These are phyloP conservation scores for Erodium texanum DNA, from an alignment of 441 rosid genomes.

Conservation along the genomic window DNA sequence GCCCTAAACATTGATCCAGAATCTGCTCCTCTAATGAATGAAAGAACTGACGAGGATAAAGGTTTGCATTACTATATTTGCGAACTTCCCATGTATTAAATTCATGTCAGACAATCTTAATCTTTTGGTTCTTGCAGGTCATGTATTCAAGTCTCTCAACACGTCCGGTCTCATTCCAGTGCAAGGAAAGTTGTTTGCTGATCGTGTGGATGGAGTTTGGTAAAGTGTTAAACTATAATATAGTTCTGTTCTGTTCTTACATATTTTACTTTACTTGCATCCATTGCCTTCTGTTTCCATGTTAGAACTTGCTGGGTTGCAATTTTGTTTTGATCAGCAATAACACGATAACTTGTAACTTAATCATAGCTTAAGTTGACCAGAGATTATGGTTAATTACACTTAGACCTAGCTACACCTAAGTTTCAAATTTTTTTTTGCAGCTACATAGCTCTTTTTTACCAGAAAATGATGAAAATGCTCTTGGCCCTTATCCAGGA, in stretches of 20 bases:
- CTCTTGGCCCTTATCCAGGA: too few relatives aligned
- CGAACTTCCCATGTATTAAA: neutral
- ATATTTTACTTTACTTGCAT: neutral
- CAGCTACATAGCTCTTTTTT: too few relatives aligned
- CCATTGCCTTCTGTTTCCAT: neutral
- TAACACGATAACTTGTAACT: too few relatives aligned
- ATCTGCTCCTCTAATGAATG: conserved; percentile 46
- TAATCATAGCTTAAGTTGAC: too few relatives aligned
- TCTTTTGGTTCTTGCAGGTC: conserved; percentile 41
- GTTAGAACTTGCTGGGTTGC: neutral
- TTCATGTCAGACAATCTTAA: neutral
- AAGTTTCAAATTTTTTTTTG: too few relatives aligned
- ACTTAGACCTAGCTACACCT: too few relatives aligned
- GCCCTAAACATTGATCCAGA: conserved; percentile 67
- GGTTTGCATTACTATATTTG: conserved; percentile 33
- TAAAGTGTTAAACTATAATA: conserved; percentile 21
- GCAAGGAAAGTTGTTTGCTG: conserved; percentile 84
- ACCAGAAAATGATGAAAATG: too few relatives aligned
- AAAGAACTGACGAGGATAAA: conserved; percentile 73
- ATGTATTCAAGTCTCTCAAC: conserved; percentile 73
- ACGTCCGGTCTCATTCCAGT: conserved; percentile 76
- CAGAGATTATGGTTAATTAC: too few relatives aligned
- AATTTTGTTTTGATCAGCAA: neutral
- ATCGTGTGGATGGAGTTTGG: conserved; percentile 88
- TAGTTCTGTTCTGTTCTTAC: neutral